Conservation (phyloP, 768 basidiomycete species). For the Lepiota brunneoincarnata region DNA sequence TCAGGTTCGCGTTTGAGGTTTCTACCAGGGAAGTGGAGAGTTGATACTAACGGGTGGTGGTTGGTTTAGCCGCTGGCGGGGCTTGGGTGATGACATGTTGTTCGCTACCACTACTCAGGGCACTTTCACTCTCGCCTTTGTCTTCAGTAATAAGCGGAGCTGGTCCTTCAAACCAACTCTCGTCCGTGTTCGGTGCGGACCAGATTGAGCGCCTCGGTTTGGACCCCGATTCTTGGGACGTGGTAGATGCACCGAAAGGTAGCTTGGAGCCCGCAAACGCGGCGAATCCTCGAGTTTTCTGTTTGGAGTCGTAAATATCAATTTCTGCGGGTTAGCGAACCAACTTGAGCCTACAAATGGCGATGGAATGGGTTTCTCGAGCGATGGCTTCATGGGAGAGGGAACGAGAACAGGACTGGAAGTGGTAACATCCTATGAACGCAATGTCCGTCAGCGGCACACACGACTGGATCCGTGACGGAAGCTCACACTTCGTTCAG, state of each 20-base stretch:
- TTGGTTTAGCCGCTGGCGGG: conserved; percentile 18
- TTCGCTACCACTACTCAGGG: conserved; percentile 11
- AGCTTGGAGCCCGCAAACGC: conserved; percentile 7
- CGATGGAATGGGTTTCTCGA: conserved; percentile 5
- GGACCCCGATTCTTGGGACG: neutral
- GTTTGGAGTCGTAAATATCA: too few species aligned
- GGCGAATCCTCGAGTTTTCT: conserved; percentile 8
- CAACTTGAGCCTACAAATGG: neutral
- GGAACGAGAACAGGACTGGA: neutral
- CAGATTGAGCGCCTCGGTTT: neutral
- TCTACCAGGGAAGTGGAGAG: conserved; percentile 11
- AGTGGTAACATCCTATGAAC: neutral
- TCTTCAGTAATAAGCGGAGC: neutral
- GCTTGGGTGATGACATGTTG: conserved; percentile 22
- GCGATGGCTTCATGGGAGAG: neutral
- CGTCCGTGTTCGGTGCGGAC: neutral
- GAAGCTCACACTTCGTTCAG: neutral
- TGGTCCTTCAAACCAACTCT: neutral
- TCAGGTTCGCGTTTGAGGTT: conserved; percentile 9
- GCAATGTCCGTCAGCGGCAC: too few species aligned
- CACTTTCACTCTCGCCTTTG: conserved; percentile 10
- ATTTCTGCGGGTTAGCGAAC: neutral
- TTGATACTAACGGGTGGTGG: conserved; percentile 29
- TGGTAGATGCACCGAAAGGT: conserved; percentile 2
- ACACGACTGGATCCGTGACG: neutral